Percentiles rank a stretch among this genome's conserved stretches.
These are phyloP conservation scores for Annona cherimola DNA, from an alignment of 164 flowering plant genomes.

Conservation along the genomic window DNA sequence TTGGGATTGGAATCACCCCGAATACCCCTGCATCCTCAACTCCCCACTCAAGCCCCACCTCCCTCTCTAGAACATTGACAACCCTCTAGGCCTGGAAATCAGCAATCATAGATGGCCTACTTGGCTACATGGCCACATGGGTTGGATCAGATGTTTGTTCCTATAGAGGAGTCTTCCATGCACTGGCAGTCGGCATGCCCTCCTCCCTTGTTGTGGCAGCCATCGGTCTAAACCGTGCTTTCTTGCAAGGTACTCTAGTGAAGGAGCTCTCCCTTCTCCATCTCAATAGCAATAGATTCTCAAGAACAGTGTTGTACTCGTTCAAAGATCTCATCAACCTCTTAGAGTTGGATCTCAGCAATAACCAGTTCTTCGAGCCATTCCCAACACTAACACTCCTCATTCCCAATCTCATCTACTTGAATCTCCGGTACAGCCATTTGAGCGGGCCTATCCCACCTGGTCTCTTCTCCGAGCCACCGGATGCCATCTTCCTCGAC, in stretches of 20 bases:
- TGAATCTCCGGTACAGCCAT: constrained; percentile 76
- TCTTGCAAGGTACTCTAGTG: constrained; percentile 62
- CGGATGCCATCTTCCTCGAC: constrained; percentile 79
- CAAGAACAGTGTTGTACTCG: constrained; percentile 57
- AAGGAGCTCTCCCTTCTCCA: constrained; percentile 69
- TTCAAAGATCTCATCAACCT: constrained; percentile 44
- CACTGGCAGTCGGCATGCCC: constrained; percentile 23
- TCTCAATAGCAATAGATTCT: constrained; percentile 79
- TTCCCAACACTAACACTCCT: constrained; percentile 46
- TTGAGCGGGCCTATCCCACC: constrained; percentile 71
- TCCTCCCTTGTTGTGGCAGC: constrained; percentile 38
- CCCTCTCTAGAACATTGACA: no score
- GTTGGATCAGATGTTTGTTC: constrained; percentile 77
- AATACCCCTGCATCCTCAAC: no score
- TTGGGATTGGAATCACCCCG: no score
- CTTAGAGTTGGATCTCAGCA: constrained; percentile 79
- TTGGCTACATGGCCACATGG: constrained; percentile 50
- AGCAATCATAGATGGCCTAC: constrained; percentile 74
- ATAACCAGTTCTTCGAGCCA: constrained; percentile 70
- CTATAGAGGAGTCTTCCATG: constrained; percentile 79
- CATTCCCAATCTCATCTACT: constrained; percentile 61
- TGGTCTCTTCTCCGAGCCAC: constrained; percentile 52
- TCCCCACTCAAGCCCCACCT: no score
- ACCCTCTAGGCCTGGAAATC: constrained; percentile 94
- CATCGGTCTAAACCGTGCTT: constrained; percentile 81